phyloP scores from a whole-genome alignment of 2,329 filamentous ascomycete species.

The Exophiala phaeomuriformis region DNA sequence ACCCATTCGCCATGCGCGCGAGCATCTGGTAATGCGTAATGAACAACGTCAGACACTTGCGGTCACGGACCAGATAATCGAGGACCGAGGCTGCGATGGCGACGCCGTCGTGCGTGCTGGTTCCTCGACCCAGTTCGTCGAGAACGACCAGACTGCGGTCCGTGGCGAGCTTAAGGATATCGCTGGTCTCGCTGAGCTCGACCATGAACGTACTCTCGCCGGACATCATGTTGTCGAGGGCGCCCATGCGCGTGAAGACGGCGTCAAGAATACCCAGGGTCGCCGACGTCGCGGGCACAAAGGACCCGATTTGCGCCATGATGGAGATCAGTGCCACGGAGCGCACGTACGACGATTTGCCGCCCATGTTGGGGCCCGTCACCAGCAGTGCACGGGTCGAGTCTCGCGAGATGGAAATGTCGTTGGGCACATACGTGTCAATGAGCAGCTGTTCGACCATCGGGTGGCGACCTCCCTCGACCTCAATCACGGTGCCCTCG shows the following conservation, averaged over 20 bases:
- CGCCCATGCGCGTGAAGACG: constrained; percentile 92
- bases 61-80: constrained; percentile 68
- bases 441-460: constrained; percentile 90
- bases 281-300: constrained; percentile 72
- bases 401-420: constrained; percentile 62
- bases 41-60: constrained; percentile 76
- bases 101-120: constrained; percentile 89
- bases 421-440: constrained; percentile 84
- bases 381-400: constrained; percentile 70
- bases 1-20: constrained; percentile 62
- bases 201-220: constrained; percentile 98
- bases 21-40: constrained; percentile 97
- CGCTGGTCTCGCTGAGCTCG: constrained; percentile 83
- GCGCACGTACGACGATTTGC: constrained; percentile 95
- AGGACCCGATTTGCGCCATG: constrained; percentile 90
- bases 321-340: constrained; percentile 85
- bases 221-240: constrained; percentile 89
- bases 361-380: constrained; percentile 97
- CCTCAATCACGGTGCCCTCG: constrained; percentile 59
- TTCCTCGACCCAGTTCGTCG: constrained; percentile 89
- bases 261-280: constrained; percentile 77
- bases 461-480: constrained; percentile 74
- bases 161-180: constrained; percentile 84
- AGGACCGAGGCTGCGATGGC: constrained; percentile 92
- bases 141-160: constrained; percentile 80